These are phyloP conservation scores for Mycena indigotica DNA, from an alignment of 768 basidiomycete genomes.

Conservation along the genomic window DNA sequence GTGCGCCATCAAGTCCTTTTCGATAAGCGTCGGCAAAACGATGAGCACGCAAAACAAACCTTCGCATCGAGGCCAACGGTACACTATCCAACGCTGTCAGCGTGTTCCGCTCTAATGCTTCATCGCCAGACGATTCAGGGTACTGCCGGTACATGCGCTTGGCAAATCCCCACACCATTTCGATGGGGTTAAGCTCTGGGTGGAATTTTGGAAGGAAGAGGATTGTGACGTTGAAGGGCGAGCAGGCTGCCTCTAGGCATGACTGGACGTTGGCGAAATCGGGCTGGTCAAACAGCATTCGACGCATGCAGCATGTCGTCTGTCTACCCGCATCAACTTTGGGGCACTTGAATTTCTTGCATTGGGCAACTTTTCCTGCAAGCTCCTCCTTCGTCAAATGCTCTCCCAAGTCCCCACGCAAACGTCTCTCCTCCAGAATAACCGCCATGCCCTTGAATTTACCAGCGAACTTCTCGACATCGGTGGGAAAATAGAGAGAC, in stretches of 20 bases:
- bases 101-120: slow-evolving; percentile 29
- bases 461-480: slow-evolving; percentile 13
- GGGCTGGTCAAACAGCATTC: slow-evolving; percentile 26
- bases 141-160: slow-evolving; percentile 25
- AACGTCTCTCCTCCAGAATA: slow-evolving; percentile 7
- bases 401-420: neutral
- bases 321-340: neutral
- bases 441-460: slow-evolving; percentile 37
- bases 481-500: slow-evolving; percentile 10
- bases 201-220: slow-evolving; percentile 12
- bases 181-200: slow-evolving; percentile 30
- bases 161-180: slow-evolving; percentile 28
- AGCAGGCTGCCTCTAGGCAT: slow-evolving; percentile 1
- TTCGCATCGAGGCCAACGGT: slow-evolving; percentile 8
- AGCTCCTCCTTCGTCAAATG: no score
- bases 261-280: slow-evolving; percentile 24
- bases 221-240: neutral
- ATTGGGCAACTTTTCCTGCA: slow-evolving; percentile 10
- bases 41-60: neutral
- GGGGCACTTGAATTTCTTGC: slow-evolving; percentile 30
- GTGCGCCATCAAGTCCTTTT: neutral
- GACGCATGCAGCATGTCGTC: slow-evolving; percentile 29
- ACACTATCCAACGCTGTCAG: slow-evolving; percentile 25
- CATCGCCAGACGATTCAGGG: slow-evolving; percentile 20
- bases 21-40: neutral